These are phyloP conservation scores for Calonectria pteridis DNA, from an alignment of 2,329 filamentous ascomycete genomes.

Conservation along the genomic window DNA sequence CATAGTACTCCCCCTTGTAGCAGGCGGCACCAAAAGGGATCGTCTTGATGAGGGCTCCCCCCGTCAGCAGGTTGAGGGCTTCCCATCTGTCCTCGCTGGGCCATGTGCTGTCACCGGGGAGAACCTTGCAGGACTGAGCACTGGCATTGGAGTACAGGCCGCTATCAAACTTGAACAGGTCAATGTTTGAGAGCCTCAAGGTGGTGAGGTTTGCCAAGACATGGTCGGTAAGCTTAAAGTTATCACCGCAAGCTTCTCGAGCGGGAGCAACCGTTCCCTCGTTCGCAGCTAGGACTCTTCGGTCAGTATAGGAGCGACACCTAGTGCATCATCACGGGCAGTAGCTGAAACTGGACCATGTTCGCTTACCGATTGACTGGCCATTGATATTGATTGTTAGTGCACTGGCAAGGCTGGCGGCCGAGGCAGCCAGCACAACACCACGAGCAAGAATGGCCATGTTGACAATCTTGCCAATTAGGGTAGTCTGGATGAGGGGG, in stretches of 20 bases:
- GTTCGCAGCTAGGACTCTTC: slow-evolving; percentile 31
- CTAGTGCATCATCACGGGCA: neutral
- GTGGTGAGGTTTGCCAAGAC: slow-evolving; percentile 47
- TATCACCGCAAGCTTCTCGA: slow-evolving; percentile 21
- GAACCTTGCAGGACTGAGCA: slow-evolving; percentile 45
- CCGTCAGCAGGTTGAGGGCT: slow-evolving; percentile 48
- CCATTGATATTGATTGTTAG: slow-evolving; percentile 41
- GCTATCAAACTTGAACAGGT: slow-evolving; percentile 49
- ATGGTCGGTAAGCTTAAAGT: slow-evolving; percentile 48
- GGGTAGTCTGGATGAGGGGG: neutral
- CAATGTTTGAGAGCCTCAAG: slow-evolving; percentile 43
- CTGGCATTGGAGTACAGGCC: slow-evolving; percentile 27
- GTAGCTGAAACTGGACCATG: neutral
- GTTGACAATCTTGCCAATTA: slow-evolving; percentile 16
- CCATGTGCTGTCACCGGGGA: slow-evolving; percentile 48
- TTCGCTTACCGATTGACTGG: slow-evolving; percentile 37
- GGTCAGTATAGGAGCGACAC: slow-evolving; percentile 9
- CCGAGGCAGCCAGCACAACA: slow-evolving; percentile 23
- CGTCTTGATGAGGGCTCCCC: slow-evolving; percentile 49
- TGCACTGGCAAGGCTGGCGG: slow-evolving; percentile 28
- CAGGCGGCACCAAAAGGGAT: slow-evolving; percentile 48
- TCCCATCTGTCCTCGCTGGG: slow-evolving; percentile 45
- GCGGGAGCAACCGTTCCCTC: slow-evolving; percentile 40
- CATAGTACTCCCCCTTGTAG: slow-evolving; percentile 44
- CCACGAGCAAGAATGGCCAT: slow-evolving; percentile 28